Conservation (phyloP, 2,329 filamentous ascomycete genomes). For the Lasiodiplodia citricola region DNA sequence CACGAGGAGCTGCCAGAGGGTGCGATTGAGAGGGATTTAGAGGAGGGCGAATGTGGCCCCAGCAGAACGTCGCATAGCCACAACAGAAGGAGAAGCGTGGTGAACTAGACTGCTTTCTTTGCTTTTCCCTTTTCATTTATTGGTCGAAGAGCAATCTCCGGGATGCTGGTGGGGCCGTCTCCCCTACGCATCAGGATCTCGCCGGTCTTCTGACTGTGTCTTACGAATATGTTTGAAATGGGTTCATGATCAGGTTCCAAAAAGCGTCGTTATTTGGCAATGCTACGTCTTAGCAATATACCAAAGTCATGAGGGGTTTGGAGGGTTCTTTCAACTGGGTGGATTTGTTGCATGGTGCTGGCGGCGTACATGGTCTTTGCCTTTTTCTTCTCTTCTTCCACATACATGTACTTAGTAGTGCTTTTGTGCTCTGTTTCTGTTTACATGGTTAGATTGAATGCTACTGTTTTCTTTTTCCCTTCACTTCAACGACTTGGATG, state of each 20-base stretch:
- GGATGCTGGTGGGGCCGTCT: neutral
- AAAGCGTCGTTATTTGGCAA: constrained; percentile 7
- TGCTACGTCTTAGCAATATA: constrained; percentile 21
- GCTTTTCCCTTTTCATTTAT: neutral
- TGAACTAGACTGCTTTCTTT: neutral
- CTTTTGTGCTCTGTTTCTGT: neutral
- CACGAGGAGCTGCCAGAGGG: constrained; percentile 17
- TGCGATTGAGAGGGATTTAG: neutral
- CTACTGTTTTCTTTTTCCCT: neutral
- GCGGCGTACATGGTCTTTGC: neutral
- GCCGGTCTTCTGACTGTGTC: neutral
- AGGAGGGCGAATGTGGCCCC: neutral
- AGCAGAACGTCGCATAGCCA: neutral
- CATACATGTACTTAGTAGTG: neutral
- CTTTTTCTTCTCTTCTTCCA: neutral
- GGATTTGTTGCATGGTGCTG: neutral
- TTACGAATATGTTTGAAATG: neutral
- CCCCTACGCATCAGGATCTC: neutral
- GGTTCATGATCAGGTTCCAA: neutral
- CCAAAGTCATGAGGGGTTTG: neutral
- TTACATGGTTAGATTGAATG: neutral
- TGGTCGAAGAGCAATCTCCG: neutral
- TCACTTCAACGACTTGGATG: neutral
- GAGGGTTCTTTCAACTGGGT: neutral
- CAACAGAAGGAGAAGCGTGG: constrained; percentile 10